Base-by-base conservation (phyloP, 345 rosid genomes). In the Hirschfeldia incana region DNA sequence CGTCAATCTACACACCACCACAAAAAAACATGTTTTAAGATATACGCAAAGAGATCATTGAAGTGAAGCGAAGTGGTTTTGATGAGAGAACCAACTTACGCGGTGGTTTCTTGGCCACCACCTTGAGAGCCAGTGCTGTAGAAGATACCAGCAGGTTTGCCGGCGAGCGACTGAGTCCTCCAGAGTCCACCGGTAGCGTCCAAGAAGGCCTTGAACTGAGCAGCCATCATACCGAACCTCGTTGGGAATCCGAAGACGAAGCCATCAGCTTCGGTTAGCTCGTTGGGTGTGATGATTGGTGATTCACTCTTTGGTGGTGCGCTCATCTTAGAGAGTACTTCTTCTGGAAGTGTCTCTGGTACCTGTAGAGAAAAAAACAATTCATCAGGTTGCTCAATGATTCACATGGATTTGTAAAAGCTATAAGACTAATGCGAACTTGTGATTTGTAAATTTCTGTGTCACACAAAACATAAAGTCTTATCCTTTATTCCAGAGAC, bases 71-170 rank as follows among this genome's bases (percentile, higher is more conserved):
- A 2, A 17, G 70, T 70, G 15, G 70, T 70, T 5, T 36, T n/a
- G 73, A 21, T 75, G 67, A 29, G 61, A 70, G 70, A 51, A 44
- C 51, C 57, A 37, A 75, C 95, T 89, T 82, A 94, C 98, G 98
- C 89, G 4, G 98, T 94, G 51, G 98, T 94, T 83, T 94, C 98
- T 76, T 94, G 98, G 44, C 98, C 98, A 26, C 98, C 98, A 9
- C 98, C 98, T 83, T 94, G 98, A 76, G 98, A 92, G 33, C 98
- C 98, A 29, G 98, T 94, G 90, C 98, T 92, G 82, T 83, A 92
- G 85, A 94, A 94, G 78, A 94, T 83, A 51, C 98, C 98, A 30
- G 98, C 98, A 65, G 98, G 97, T 80, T 91, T 94, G 51, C 98
- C 98, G 0, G 98, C 98, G 15, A 94, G 98, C 70, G 87, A 86